Evolutionary conservation across 2,329 filamentous ascomycete species (phyloP).

Genomic region (Neurospora sp.): DNA sequence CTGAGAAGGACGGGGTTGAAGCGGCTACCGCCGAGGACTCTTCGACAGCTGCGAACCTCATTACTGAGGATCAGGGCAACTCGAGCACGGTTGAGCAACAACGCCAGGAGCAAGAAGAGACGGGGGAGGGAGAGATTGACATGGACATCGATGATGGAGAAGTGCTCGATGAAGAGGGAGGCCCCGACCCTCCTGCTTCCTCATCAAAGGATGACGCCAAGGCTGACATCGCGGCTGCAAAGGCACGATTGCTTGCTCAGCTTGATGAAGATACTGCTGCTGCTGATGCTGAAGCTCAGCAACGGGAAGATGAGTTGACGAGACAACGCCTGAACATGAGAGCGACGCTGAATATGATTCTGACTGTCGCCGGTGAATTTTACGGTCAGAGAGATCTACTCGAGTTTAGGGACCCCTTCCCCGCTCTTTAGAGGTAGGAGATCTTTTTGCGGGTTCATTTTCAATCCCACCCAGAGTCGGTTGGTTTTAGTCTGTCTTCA

Average conservation of each 20-base stretch:
- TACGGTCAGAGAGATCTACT: conserved; percentile 86
- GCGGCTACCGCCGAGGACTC: not conserved
- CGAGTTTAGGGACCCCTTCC: conserved; percentile 58
- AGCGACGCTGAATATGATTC: conserved; percentile 83
- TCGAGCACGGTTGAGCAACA: not conserved
- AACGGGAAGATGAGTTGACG: conserved; percentile 18
- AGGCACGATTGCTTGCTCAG: conserved; percentile 36
- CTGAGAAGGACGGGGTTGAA: conserved; percentile 10
- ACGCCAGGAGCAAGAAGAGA: conserved; percentile 6
- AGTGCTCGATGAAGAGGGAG: conserved; percentile 21
- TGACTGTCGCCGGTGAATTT: conserved; percentile 77
- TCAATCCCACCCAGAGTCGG: not conserved
- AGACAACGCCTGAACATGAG: conserved; percentile 40
- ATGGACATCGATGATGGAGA: conserved; percentile 29
- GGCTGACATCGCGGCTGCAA: conserved; percentile 37
- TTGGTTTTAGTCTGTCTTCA: not conserved
- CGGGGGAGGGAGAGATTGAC: conserved; percentile 16
- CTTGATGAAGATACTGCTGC: conserved; percentile 23
- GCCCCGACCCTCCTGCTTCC: conserved; percentile 6
- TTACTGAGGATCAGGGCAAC: conserved; percentile 2
- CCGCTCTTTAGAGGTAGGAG: conserved; percentile 27
- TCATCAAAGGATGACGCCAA: conserved; percentile 18
- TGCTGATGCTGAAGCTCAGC: conserved; percentile 18
- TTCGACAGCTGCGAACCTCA: not conserved
- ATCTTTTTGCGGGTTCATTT: not conserved